Conservation (phyloP, 1,284 basidiomycete species). For the Pisolithus thermaeus region DNA sequence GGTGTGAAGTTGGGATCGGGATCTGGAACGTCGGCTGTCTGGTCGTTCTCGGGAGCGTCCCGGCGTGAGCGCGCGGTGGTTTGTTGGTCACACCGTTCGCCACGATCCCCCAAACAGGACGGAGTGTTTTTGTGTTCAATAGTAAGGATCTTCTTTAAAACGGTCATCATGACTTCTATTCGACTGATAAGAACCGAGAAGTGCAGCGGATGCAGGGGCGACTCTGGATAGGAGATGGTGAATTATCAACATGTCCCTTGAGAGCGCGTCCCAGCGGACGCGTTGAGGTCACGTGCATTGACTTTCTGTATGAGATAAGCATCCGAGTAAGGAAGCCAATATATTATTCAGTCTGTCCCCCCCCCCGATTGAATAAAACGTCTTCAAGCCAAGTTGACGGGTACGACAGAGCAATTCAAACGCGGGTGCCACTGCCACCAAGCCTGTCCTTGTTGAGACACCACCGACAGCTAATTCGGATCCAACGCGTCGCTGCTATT, state of each 20-base stretch:
- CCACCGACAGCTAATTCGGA: no score
- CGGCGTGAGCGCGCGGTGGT: conserved; percentile 1
- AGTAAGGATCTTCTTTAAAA: no score
- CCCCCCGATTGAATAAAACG: no score
- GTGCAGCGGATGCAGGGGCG: not conserved
- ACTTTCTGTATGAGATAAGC: not conserved
- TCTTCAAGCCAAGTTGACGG: no score
- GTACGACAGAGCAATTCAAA: no score
- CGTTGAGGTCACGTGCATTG: conserved; percentile 24
- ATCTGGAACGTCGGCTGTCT: conserved; percentile 42
- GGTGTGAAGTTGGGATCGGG: conserved; percentile 45
- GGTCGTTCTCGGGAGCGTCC: conserved; percentile 19
- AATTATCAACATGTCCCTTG: not conserved
- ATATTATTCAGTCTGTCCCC: no score
- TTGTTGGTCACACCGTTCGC: conserved; percentile 2
- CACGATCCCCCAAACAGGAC: conserved; percentile 7
- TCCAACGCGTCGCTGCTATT: no score
- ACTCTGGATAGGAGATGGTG: conserved; percentile 8
- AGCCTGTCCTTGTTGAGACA: no score
- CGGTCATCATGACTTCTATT: no score
- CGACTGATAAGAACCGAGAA: no score
- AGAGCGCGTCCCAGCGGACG: conserved; percentile 12
- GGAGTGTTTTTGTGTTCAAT: no score
- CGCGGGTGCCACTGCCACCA: no score
- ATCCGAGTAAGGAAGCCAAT: not conserved